Evolutionary conservation across 2,329 filamentous ascomycete species (phyloP), one percentile per base, ranked within the genome.

Genomic region (Madurella mycetomatis): DNA sequence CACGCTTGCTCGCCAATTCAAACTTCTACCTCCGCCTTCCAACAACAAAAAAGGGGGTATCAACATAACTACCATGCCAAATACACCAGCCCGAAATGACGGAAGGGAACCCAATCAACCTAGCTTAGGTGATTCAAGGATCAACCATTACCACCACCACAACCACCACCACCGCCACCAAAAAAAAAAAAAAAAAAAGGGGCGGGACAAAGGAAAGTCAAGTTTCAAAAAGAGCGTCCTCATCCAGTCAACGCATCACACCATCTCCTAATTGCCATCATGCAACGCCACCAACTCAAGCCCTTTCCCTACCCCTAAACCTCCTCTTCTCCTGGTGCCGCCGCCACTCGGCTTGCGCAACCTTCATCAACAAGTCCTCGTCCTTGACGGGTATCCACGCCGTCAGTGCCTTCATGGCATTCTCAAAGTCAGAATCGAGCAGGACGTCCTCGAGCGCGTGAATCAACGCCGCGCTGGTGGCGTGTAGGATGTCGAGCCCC

Each of bases 341-440:
- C 74, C 88, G 95, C 82, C 88, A 96, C 73, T 97, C 92, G 13
- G 89, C 85, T 66, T 86, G 86, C 25, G 90, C 85, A 55, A 96
- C 90, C 64, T 65, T 86, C 90, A 99, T 95, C 65, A 99, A 79
- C 54, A 95, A 73, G 68, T 97, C 91, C 67, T 96, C 90, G 65
- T 99, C 92, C 71, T 90, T 90, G 69, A 99, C 87, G 17, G 92
- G 91, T 43, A 97, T 87, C 84, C 90, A 96, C 53, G 88, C 91
- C 31, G 94, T 97, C 59, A 99, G 77, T 8, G 92, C 88, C 74
- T 96, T 97, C 94, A 99, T 99, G 45, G 88, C 88, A 66, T 95
- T 95, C 70, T 99, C 94, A 70, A 97, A 99, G 69, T 99, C 94
- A 16, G 89, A 90, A 65, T 95, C 91, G 5, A 96, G 76, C 32